Conservation (phyloP, 495 filamentous ascomycete genomes). For the Cercophora scortea region DNA sequence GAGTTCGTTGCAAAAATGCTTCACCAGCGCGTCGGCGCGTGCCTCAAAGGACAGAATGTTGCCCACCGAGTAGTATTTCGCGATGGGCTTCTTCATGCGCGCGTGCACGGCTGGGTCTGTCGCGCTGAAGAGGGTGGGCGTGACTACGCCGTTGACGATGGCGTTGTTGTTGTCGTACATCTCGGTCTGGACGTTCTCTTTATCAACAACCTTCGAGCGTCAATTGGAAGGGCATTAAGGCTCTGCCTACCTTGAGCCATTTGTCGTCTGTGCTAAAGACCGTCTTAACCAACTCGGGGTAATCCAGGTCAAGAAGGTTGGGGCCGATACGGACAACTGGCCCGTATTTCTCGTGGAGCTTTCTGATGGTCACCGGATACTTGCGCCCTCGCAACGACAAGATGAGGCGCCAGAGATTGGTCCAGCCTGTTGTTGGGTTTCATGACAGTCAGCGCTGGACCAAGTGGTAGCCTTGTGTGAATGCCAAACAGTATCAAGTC, state of each 20-base stretch:
- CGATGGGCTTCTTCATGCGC: constrained; percentile 24
- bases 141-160: constrained; percentile 27
- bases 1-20: constrained; percentile 20
- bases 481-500: neutral
- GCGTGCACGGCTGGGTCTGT: constrained; percentile 23
- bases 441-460: neutral
- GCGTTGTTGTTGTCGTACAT: constrained; percentile 31
- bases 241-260: constrained; percentile 14
- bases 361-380: constrained; percentile 16
- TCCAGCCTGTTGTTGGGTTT: constrained; percentile 14
- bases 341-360: constrained; percentile 42
- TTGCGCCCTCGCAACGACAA: constrained; percentile 18
- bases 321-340: constrained; percentile 48
- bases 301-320: constrained; percentile 39
- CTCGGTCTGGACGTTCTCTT: constrained; percentile 22
- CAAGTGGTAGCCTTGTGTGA: neutral
- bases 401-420: constrained; percentile 31
- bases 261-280: constrained; percentile 28
- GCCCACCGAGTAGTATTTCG: constrained; percentile 27
- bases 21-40: constrained; percentile 25
- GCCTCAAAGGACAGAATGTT: constrained; percentile 25
- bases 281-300: constrained; percentile 23
- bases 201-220: neutral
- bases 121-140: constrained; percentile 26
- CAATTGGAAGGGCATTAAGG: neutral